Percentiles rank a stretch among this genome's conserved stretches.
These are phyloP conservation scores for Daldinia concentrica DNA, from an alignment of 495 filamentous ascomycete genomes.

Conservation along the genomic window DNA sequence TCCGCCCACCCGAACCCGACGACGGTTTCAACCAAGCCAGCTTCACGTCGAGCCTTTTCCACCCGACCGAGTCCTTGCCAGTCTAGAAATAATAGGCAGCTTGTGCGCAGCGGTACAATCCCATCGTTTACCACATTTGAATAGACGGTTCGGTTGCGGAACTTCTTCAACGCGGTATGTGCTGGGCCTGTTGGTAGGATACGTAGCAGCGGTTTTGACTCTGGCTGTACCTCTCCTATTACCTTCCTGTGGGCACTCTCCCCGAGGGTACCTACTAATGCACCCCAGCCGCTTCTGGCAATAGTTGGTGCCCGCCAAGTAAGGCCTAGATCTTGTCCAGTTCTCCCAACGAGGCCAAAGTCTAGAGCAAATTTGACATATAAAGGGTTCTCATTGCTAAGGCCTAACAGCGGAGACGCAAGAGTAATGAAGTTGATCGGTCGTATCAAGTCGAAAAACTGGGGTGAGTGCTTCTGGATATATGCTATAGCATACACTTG, in stretches of 20 bases:
- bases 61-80: conserved; percentile 94
- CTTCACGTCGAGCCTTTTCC: conserved; percentile 92
- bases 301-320: conserved; percentile 91
- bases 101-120: conserved; percentile 93
- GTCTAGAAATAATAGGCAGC: conserved; percentile 95
- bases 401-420: conserved; percentile 87
- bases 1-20: conserved; percentile 96
- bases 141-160: conserved; percentile 91
- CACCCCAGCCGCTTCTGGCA: conserved; percentile 85
- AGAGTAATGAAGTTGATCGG: conserved; percentile 95
- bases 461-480: conserved; percentile 93
- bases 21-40: conserved; percentile 88
- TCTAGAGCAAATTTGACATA: conserved; percentile 98
- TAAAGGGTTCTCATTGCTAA: conserved; percentile 96
- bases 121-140: conserved; percentile 99
- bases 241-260: conserved; percentile 69
- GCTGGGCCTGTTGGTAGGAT: conserved; percentile 94
- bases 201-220: conserved; percentile 87
- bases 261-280: conserved; percentile 81
- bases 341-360: conserved; percentile 92
- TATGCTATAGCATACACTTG: conserved; percentile 98
- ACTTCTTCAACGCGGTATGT: conserved; percentile 84
- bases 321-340: conserved; percentile 92
- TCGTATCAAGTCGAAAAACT: conserved; percentile 86
- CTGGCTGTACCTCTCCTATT: conserved; percentile 72